Conservation (phyloP, 257 asterid species). For the Salvia splendens region DNA sequence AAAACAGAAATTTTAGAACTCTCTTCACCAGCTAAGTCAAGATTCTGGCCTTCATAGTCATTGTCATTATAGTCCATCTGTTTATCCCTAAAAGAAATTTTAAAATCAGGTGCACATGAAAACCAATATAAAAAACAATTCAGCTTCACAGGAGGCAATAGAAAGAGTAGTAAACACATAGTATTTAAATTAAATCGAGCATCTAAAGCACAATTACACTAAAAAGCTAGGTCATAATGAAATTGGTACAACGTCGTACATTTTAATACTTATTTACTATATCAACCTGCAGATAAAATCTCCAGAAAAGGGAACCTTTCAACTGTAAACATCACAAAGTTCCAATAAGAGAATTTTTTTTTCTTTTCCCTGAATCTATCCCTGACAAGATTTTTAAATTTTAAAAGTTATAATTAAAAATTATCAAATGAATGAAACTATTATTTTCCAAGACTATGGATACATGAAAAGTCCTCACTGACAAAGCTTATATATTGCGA, state of each 20-base stretch:
- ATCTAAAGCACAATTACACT: conserved; percentile 1
- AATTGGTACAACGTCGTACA: conserved; percentile 3
- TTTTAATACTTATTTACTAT: conserved; percentile 7
- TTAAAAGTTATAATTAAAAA: not conserved
- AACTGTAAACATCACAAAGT: not conserved
- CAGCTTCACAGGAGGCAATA: conserved; percentile 19
- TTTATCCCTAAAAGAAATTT: conserved; percentile 54
- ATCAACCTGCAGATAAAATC: conserved; percentile 17
- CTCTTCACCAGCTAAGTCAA: conserved; percentile 87
- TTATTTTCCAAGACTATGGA: not conserved
- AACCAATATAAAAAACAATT: conserved; percentile 18
- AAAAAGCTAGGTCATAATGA: not conserved
- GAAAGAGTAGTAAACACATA: conserved; percentile 14
- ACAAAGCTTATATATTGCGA: conserved; percentile 18
- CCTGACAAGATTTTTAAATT: conserved; percentile 10
- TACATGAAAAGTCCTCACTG: not conserved
- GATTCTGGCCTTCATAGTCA: conserved; percentile 83
- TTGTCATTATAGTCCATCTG: conserved; percentile 95
- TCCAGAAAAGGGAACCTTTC: conserved; percentile 2
- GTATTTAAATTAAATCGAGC: conserved; percentile 4
- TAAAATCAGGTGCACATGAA: conserved; percentile 19
- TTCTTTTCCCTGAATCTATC: conserved; percentile 10
- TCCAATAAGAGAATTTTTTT: not conserved
- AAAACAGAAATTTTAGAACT: conserved; percentile 81
- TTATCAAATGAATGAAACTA: conserved; percentile 14